phyloP scores from a whole-genome alignment of 768 basidiomycete genomes.

The Chlorophyllum brunneum region DNA sequence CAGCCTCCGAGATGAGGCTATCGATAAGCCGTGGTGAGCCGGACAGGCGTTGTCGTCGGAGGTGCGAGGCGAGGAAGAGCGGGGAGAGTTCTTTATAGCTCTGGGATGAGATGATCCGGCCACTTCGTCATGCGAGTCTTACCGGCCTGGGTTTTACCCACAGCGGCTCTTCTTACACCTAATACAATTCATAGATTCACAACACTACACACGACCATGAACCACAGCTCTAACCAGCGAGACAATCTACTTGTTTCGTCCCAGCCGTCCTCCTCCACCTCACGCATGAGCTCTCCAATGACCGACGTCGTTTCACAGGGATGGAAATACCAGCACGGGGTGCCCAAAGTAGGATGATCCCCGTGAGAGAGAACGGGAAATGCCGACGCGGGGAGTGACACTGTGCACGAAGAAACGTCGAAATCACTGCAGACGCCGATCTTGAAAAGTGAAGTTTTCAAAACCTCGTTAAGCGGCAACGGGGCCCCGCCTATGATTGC shows the following conservation, averaged over 20 bases:
- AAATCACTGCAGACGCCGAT: conserved; percentile 37
- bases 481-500: conserved; percentile 55
- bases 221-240: conserved; percentile 74
- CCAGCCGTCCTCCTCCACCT: conserved; percentile 30
- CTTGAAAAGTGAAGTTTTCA: conserved; percentile 59
- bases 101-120: conserved; percentile 21
- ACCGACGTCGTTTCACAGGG: conserved; percentile 74
- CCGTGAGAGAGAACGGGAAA: conserved; percentile 84
- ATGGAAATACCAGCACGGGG: conserved; percentile 82
- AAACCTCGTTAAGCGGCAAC: conserved; percentile 50
- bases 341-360: conserved; percentile 77
- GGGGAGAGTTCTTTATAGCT: conserved; percentile 5
- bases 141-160: too few species aligned
- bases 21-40: neutral
- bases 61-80: neutral
- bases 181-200: conserved; percentile 46
- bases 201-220: conserved; percentile 65
- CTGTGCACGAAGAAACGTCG: conserved; percentile 47
- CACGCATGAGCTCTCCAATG: conserved; percentile 65
- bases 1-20: neutral
- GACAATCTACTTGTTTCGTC: conserved; percentile 27
- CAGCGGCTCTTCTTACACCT: too few species aligned
- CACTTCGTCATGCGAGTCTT: conserved; percentile 22
- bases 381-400: conserved; percentile 44
- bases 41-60: conserved; percentile 8